Evolutionary conservation across 176 grass and related monocot species (phyloP), one percentile per base, ranked within the genome.

Genomic region (Melocanna baccifera): DNA sequence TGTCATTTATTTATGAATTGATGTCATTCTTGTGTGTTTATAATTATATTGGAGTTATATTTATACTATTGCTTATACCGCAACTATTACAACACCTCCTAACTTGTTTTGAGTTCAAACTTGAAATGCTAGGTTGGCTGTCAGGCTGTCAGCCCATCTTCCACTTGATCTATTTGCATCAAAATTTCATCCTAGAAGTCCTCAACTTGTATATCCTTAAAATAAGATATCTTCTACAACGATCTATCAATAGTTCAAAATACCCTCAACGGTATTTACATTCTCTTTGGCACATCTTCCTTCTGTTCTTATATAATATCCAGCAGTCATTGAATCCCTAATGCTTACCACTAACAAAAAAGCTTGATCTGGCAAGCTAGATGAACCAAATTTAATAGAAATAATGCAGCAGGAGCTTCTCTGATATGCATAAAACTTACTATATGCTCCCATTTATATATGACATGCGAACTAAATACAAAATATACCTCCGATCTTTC

Each of bases 401-500:
- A 36, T 19, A 57, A 22, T 25, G 68, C 5, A 73, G 16, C 23
- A 88, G 34, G 4, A 46, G 64, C 47, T 50, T 69, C 28, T 69
- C 30, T 62, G 58, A 22, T 63, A 85, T 46, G 62, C 62, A 57
- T 50, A 34, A 76, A 53, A 8, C 15, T 53, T 69, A 68, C 12
- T 64, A 45, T 70, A 85, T 67, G 29, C 3, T 51, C 16, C 62
- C 8, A 68, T 34, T 53, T 71, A 20, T 26, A 50, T 4, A 72
- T 40, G 46, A 50, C 19, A 28, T 16, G 26, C 0, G 0, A 47
- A 32, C 9, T 73, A 20, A 63, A 25, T 71, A 11, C 20, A 58
- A 52, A 88, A 55, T 75, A 80, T 95, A 95, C 96, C 91, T 96
- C 91, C 64, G 93, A 92, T 94, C 87, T 94, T 87, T 99, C 96